Evolutionary conservation across 257 asterid genomes (phyloP).

Genomic region (Nicotiana tomentosiformis): DNA sequence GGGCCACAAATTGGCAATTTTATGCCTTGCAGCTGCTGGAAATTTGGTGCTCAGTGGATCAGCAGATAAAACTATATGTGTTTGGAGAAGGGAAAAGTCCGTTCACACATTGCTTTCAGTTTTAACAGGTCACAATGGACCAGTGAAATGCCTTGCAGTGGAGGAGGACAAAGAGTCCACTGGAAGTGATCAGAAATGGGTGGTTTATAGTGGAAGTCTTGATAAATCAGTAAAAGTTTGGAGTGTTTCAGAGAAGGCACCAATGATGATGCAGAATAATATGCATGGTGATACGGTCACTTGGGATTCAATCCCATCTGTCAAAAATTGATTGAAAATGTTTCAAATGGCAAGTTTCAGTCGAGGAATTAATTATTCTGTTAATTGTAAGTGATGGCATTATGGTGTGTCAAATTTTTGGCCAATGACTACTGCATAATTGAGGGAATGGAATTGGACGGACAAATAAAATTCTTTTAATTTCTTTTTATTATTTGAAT

Average conservation of each 20-base stretch:
- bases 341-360: background rate
- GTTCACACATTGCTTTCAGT: conserved; percentile 39
- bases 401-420: background rate
- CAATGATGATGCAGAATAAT: conserved; percentile 22
- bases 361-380: background rate
- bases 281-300: conserved; percentile 4
- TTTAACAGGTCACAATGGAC: conserved; percentile 49
- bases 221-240: conserved; percentile 61
- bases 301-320: conserved; percentile 28
- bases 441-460: background rate
- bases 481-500: background rate
- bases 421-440: background rate
- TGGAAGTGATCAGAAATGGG: conserved; percentile 34
- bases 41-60: conserved; percentile 49
- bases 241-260: conserved; percentile 47
- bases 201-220: conserved; percentile 57
- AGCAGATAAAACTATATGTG: conserved; percentile 51
- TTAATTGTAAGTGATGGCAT: background rate
- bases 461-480: background rate
- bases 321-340: conserved; percentile 18
- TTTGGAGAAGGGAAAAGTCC: conserved; percentile 52
- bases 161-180: conserved; percentile 35
- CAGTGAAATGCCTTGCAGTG: conserved; percentile 60
- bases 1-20: conserved; percentile 59
- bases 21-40: conserved; percentile 49